A percentile compares a stretch with the other conserved stretches of the same genome.
Conservation (phyloP, 805 yeast species). For the Grigorovia jiainica region DNA sequence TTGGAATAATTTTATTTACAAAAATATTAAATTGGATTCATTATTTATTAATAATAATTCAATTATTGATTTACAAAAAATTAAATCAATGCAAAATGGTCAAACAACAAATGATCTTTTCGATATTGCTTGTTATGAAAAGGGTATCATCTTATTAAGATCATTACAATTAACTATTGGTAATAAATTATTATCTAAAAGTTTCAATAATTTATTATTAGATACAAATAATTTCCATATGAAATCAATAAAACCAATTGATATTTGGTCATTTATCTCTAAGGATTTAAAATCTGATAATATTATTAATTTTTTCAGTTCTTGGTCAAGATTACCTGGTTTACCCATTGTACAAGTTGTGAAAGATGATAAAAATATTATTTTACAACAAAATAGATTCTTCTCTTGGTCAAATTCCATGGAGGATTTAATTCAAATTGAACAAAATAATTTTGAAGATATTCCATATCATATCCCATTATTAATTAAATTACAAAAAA, state of each 20-base stretch:
- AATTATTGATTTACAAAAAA: slow-evolving; percentile 10
- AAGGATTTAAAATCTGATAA: slow-evolving; percentile 18
- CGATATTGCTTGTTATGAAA: slow-evolving; percentile 24
- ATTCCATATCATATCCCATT: slow-evolving; percentile 57
- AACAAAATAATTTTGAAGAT: slow-evolving; percentile 38
- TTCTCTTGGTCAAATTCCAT: slow-evolving; percentile 8
- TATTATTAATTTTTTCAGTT: slow-evolving; percentile 26
- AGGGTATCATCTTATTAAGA: slow-evolving; percentile 26
- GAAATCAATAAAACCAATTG: slow-evolving; percentile 22
- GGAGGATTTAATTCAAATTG: slow-evolving; percentile 6
- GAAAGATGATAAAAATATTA: slow-evolving; percentile 14
- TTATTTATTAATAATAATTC: slow-evolving; percentile 6
- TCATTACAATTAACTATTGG: slow-evolving; percentile 20
- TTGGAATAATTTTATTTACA: slow-evolving; percentile 8
- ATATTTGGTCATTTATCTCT: slow-evolving; percentile 21
- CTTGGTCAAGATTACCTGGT: slow-evolving; percentile 57
- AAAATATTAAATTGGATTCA: not conserved
- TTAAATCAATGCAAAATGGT: not conserved
- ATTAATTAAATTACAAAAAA: slow-evolving; percentile 14
- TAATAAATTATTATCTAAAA: slow-evolving; percentile 12
- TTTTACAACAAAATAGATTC: slow-evolving; percentile 34
- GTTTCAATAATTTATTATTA: slow-evolving; percentile 12
- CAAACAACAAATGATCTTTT: slow-evolving; percentile 21
- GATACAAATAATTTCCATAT: slow-evolving; percentile 11
- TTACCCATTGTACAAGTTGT: slow-evolving; percentile 39